Base-by-base conservation (phyloP, 352 stramenopile species). In the Pythium phragmiticola region DNA sequence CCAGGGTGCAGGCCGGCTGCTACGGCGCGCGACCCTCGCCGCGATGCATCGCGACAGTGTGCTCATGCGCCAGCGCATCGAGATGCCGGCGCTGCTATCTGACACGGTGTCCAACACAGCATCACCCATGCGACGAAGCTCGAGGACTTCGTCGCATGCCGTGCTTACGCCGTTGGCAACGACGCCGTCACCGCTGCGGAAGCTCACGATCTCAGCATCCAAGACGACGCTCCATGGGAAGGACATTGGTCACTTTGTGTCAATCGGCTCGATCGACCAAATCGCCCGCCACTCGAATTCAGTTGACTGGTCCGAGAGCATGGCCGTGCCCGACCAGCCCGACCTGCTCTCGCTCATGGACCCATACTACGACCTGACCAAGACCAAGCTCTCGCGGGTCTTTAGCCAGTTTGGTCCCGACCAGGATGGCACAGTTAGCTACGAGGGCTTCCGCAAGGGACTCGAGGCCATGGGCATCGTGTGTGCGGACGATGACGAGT, bases 321-420 rank as follows among this genome's bases (percentile, higher is more conserved):
- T 73, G 7, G 66, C 73, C 12, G 63, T 75, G 6, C 67, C 72
- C 13, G 76, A 89, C 4, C 76, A 87, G 59, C 65, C 76, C 21
- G 75, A 83, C 57, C 70, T 79, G 36, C 43, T 80, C 23, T 85
- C 84, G 53, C 72, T 95, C 16, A 88, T 91, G 80, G 86, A 95
- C 30, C 84, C 86, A 41, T 90, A 91, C 66, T 93, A 92, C 54
- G 86, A 95, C 46, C 82, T 95, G 53, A 95, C 82, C 17, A 87
- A 73, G 8, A 75, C 73, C 54, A 90, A 88, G 51, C 72, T 92
- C 33, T 76, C 70, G 7, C 85, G 87, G 34, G 72, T 92, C 52
- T 92, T 92, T 51, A 78, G 74, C 23, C 67, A 78, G 23, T 91
- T 91, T 55, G 52, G 81, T 4, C 82, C 80, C 3, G 82, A 91